phyloP scores from a whole-genome alignment of 2,329 filamentous ascomycete species.

The Ophiostoma montium region DNA sequence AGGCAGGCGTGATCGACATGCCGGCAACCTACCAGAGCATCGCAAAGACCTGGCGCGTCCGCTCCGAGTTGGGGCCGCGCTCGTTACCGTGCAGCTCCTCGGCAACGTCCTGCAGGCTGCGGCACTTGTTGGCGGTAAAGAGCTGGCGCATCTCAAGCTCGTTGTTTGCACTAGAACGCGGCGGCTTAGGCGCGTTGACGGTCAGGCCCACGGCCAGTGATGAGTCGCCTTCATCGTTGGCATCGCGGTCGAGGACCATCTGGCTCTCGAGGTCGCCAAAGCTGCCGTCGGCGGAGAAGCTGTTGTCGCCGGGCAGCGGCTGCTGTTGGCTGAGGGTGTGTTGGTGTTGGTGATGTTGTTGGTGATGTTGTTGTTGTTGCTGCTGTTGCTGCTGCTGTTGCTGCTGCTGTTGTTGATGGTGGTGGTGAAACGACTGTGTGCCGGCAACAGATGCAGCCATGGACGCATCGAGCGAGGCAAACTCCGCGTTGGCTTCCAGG shows the following conservation, averaged over 20 bases:
- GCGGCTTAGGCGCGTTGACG: constrained; percentile 36
- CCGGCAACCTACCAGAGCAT: constrained; percentile 60
- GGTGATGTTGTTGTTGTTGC: constrained; percentile 19
- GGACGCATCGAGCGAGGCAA: constrained; percentile 31
- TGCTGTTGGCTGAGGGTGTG: constrained; percentile 30
- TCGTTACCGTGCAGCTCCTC: constrained; percentile 66
- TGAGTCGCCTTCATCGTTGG: constrained; percentile 39
- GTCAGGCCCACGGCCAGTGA: constrained; percentile 27
- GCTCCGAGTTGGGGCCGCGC: constrained; percentile 65
- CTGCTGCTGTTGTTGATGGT: constrained; percentile 12
- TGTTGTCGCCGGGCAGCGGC: constrained; percentile 40
- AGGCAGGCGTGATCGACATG: neutral
- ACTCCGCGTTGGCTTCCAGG: constrained; percentile 35
- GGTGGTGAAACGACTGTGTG: constrained; percentile 30
- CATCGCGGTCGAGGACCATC: constrained; percentile 44
- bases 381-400: constrained; percentile 22
- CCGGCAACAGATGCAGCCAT: constrained; percentile 33
- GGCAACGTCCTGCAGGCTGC: constrained; percentile 57
- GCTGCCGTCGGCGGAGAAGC: constrained; percentile 36
- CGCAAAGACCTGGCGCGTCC: constrained; percentile 73
- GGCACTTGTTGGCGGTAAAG: constrained; percentile 53
- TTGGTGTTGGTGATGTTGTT: constrained; percentile 16
- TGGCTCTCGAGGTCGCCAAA: constrained; percentile 46
- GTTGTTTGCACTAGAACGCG: constrained; percentile 61
- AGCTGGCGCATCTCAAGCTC: constrained; percentile 69